Base-by-base conservation (phyloP, 108 stramenopile genomes). In the Thalassiosira profunda region DNA sequence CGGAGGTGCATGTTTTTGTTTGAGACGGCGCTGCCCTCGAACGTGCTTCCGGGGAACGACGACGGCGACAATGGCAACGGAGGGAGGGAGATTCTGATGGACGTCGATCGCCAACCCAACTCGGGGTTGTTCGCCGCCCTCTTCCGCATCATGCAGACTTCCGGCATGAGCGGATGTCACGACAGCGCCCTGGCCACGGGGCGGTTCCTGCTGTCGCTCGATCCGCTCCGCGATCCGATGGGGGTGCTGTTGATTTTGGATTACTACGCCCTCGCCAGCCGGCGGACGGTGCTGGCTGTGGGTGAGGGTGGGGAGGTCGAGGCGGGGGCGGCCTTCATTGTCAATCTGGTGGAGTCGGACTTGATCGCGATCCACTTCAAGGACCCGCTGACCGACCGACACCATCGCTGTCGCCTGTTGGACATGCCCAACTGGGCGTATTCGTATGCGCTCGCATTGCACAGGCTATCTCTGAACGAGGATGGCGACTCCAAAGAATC, bases 181-280 rank as follows among this genome's bases (percentile, higher is more conserved):
- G 57, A 67, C 1, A 83, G 83, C 29, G 79, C 89, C 0, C 45
- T 89, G 20, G 84, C 87, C 0, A 67, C 76, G 10, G 79, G 80
- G 7, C 63, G 76, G 17, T 84, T 79, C 53, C 34, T 95, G n/a
- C 67, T 95, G 55, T 82, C 89, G 14, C 70, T 95, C 36, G 93
- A 95, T 73, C 91, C 89, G 5, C 64, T 92, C 56, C 62, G 93
- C 11, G 93, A 95, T 79, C 93, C 93, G 1, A 87, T 82, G 89
- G 72, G 74, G 11, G 70, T 95, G 0, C 58, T 95, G 31, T 38
- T 87, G 15, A 69, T 79, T 23, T 42, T 95, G 43, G 93, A 95
- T 72, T 76, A 83, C 63, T 91, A 84, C 64, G 87, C 87, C 0
- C 40, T 92, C 49, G 60, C 78, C 6, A 72, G 75, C 31, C 78